Evolutionary conservation across 192 early-diverging fungal species (phyloP), one percentile per base, ranked within the genome.

Genomic region (Coemansia sp.): DNA sequence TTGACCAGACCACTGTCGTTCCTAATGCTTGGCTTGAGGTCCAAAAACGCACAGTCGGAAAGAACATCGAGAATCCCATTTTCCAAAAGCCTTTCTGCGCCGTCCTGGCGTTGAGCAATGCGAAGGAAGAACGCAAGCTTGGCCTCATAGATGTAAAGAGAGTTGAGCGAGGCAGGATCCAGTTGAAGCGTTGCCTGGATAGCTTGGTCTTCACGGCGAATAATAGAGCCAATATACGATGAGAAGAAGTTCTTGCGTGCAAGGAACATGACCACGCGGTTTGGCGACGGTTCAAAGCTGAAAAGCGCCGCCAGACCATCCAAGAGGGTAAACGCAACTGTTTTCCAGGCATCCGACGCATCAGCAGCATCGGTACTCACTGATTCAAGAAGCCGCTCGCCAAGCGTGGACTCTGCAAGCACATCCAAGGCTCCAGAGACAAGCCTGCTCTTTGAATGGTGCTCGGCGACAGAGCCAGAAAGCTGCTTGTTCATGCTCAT

Each of bases 361-460:
- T 94, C 92, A 2, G 90, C 87, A 0, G 95, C 97, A 81, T 98
- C 97, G 5, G 86, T 81, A 61, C 90, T 89, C 7, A 93, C 73
- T 0, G 87, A 65, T 61, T 93, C 91, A 25, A 96, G 78, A 56
- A 96, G 76, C 13, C 86, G 80, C 41, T 94, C 92, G 11, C 92
- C 90, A 41, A 82, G 67, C 3, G 81, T 72, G 25, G 82, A 72
- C 56, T 69, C 61, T 1, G 72, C 56, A 22, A 83, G 72, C 10
- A 78, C 62, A 41, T 68, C 69, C 42, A 75, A 67, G 4, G 90
- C 74, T 1, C 83, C 77, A 1, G 85, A 69, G 12, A 88, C 70
- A 32, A 88, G 85, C 78, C 56, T 45, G 54, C 67, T 42, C 50
- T 62, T 49, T 9, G 49, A 46, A 39, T 59, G 48, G 20, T 41